Percentiles rank a stretch among this genome's conserved stretches.
These are phyloP conservation scores for Beta vulgaris DNA, from an alignment of 148 eudicot genomes.

Conservation along the genomic window DNA sequence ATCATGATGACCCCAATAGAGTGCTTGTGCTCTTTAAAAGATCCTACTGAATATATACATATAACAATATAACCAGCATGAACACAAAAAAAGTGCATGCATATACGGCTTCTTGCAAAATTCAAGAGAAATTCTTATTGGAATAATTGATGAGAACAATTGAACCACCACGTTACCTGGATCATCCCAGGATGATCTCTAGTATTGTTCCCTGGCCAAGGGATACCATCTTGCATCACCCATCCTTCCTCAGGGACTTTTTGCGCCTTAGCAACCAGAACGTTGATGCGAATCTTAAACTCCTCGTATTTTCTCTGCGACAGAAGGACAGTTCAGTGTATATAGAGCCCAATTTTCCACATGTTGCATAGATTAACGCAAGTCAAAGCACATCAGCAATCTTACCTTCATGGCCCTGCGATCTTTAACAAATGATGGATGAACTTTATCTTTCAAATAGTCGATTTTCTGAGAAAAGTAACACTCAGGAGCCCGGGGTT, in stretches of 20 bases:
- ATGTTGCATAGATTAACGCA: background rate
- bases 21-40: too few species aligned
- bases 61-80: background rate
- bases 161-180: slow-evolving; percentile 40
- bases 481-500: slow-evolving; percentile 94
- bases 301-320: slow-evolving; percentile 77
- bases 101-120: background rate
- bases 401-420: slow-evolving; percentile 88
- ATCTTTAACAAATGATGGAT: slow-evolving; percentile 76
- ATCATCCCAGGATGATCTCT: slow-evolving; percentile 82
- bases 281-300: slow-evolving; percentile 65
- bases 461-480: slow-evolving; percentile 76
- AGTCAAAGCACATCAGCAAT: background rate
- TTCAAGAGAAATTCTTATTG: background rate
- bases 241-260: slow-evolving; percentile 77
- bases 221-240: slow-evolving; percentile 74
- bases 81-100: background rate
- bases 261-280: slow-evolving; percentile 53
- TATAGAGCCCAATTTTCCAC: background rate
- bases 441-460: slow-evolving; percentile 68
- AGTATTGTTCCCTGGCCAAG: slow-evolving; percentile 71
- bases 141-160: background rate
- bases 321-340: background rate
- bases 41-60: background rate
- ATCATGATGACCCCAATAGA: background rate